A percentile compares a stretch with the other conserved stretches of the same genome.
These are phyloP conservation scores for Taphrina wiesneri DNA, from an alignment of 1,139 yeast genomes.

Conservation along the genomic window DNA sequence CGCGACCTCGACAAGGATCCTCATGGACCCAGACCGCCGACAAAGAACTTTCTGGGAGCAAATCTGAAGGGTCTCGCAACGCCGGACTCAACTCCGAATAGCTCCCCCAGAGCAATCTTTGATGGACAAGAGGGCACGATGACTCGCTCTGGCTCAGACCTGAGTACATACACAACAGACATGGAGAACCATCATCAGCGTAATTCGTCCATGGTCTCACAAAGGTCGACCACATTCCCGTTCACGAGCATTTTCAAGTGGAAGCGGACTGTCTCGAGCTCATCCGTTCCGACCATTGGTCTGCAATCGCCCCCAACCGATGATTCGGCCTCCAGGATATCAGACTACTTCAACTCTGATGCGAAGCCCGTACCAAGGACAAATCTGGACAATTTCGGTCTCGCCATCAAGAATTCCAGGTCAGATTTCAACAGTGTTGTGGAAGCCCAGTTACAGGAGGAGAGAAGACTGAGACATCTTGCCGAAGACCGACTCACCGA, in stretches of 20 bases:
- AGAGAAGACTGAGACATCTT: constrained; percentile 20
- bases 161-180: constrained; percentile 10
- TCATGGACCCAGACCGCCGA: constrained; percentile 17
- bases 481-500: constrained; percentile 25
- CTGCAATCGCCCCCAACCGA: constrained; percentile 10
- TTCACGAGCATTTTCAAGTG: constrained; percentile 20
- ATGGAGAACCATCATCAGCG: neutral
- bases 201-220: neutral
- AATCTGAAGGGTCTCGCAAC: neutral
- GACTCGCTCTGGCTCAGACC: constrained; percentile 25
- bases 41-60: neutral
- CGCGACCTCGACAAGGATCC: constrained; percentile 32
- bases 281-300: constrained; percentile 1
- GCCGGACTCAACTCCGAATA: constrained; percentile 8
- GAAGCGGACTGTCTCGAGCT: constrained; percentile 6
- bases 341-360: constrained; percentile 3
- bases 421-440: neutral
- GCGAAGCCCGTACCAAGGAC: neutral
- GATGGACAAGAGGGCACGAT: neutral
- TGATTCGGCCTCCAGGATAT: neutral
- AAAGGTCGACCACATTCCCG: neutral
- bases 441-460: constrained; percentile 24
- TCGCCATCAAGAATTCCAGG: neutral
- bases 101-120: neutral
- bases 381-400: constrained; percentile 6